phyloP scores from a whole-genome alignment of 2,329 filamentous ascomycete genomes.

The Pestalotiopsis sp. region DNA sequence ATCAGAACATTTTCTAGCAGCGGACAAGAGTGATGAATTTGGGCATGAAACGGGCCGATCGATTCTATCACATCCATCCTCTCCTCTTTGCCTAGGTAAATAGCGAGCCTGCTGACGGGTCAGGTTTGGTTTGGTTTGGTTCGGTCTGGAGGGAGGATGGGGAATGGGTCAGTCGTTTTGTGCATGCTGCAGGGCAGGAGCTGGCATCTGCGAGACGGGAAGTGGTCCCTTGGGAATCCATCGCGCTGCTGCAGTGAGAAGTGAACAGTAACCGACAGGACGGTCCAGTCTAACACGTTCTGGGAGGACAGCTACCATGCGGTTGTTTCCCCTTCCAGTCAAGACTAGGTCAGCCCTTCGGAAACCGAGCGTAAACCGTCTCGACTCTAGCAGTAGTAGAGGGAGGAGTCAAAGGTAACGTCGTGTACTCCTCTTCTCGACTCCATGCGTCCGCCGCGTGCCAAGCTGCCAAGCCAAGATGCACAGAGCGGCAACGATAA shows the following conservation, averaged over 20 bases:
- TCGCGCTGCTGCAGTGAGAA: background rate
- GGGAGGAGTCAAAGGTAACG: background rate
- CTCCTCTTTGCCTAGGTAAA: background rate
- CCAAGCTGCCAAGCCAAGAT: background rate
- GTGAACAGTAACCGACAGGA: background rate
- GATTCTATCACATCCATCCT: background rate
- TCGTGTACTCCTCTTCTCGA: background rate
- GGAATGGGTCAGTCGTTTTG: background rate
- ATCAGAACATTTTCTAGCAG: background rate
- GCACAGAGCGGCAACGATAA: too few relatives aligned
- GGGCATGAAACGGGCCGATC: background rate
- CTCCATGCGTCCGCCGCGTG: background rate
- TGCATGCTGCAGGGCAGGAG: background rate
- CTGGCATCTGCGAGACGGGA: background rate
- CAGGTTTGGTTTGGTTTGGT: background rate
- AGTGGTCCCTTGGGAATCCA: background rate
- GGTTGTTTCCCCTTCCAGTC: background rate
- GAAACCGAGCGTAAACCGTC: background rate
- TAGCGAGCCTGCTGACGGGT: background rate
- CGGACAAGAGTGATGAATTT: background rate
- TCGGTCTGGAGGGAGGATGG: background rate
- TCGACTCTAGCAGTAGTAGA: background rate
- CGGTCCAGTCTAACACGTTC: background rate
- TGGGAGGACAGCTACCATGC: background rate
- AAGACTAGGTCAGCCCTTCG: constrained; percentile 5